Evolutionary conservation across 2,329 filamentous ascomycete species (phyloP).

Genomic region (Chaetomium sp.): DNA sequence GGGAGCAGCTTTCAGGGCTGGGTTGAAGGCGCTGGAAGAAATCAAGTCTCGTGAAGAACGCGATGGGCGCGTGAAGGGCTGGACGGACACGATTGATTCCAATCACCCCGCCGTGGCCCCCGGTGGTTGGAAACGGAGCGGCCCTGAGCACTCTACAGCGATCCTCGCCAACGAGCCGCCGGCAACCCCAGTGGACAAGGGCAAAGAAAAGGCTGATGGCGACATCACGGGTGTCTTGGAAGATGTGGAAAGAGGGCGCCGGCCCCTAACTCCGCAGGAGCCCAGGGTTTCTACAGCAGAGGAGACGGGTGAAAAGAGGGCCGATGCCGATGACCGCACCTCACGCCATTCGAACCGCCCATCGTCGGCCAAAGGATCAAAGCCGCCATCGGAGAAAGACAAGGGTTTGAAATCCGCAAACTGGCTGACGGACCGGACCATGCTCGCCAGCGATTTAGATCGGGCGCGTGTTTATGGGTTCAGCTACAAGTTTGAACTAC

Average conservation of each 20-base stretch:
- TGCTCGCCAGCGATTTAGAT: conserved; percentile 12
- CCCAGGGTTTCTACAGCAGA: background rate
- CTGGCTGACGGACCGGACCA: conserved; percentile 19
- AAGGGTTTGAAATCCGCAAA: background rate
- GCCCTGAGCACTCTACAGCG: background rate
- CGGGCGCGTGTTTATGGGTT: conserved; percentile 14
- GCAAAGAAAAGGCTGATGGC: background rate
- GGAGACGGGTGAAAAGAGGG: background rate
- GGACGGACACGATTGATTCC: background rate
- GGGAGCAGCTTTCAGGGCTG: background rate
- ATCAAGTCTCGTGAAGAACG: background rate
- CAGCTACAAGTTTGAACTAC: conserved; percentile 2
- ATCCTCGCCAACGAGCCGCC: background rate
- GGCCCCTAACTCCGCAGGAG: background rate
- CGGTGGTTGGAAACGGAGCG: no score
- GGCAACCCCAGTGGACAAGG: background rate
- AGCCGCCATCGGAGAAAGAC: conserved; percentile 13
- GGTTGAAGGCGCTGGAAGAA: background rate
- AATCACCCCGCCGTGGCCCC: background rate
- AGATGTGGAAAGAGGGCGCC: background rate
- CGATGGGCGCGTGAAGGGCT: background rate
- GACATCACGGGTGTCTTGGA: background rate
- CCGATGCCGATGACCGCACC: conserved; percentile 9
- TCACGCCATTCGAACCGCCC: conserved; percentile 8
- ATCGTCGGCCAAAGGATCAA: conserved; percentile 7